A percentile compares a stretch with the other conserved stretches of the same genome.
These are phyloP conservation scores for Sanghuangporus sanghuang DNA, from an alignment of 1,284 basidiomycete species.

Conservation along the genomic window DNA sequence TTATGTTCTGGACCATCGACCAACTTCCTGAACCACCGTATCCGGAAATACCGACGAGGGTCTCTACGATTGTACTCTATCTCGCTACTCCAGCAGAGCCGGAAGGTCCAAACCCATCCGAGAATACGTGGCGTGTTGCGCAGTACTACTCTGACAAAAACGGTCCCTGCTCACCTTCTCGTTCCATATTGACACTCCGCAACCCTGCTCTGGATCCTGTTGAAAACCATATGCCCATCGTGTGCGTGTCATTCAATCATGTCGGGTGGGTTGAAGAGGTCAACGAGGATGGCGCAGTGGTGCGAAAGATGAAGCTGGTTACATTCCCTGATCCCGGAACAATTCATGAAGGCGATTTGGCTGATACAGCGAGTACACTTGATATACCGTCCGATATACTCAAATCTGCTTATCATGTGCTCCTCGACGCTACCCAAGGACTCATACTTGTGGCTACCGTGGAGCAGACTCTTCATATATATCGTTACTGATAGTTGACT, in stretches of 20 bases:
- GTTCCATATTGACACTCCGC: neutral
- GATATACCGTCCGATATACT: slow-evolving; percentile 13
- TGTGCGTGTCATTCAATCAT: slow-evolving; percentile 14
- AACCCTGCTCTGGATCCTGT: slow-evolving; percentile 2
- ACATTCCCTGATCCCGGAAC: slow-evolving; percentile 14
- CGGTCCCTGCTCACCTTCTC: slow-evolving; percentile 4
- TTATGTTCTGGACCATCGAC: slow-evolving; percentile 9
- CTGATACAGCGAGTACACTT: slow-evolving; percentile 5
- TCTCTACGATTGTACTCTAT: slow-evolving; percentile 13
- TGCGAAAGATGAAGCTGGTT: slow-evolving; percentile 1
- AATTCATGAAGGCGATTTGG: slow-evolving; percentile 2
- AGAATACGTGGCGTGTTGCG: slow-evolving; percentile 8
- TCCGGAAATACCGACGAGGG: neutral
- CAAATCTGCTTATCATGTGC: slow-evolving; percentile 5
- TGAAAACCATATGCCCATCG: slow-evolving; percentile 2
- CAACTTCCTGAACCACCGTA: slow-evolving; percentile 9
- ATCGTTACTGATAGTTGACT: neutral
- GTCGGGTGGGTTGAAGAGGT: slow-evolving; percentile 12
- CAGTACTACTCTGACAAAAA: slow-evolving; percentile 14
- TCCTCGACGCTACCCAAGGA: slow-evolving; percentile 11
- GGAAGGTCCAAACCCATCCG: neutral
- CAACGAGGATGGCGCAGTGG: neutral
- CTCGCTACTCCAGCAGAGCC: neutral
- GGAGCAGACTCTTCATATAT: slow-evolving; percentile 2
- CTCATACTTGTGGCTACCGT: slow-evolving; percentile 6